Evolutionary conservation across 2,329 filamentous ascomycete genomes (phyloP).

Genomic region (Teratosphaeria zuluensis): DNA sequence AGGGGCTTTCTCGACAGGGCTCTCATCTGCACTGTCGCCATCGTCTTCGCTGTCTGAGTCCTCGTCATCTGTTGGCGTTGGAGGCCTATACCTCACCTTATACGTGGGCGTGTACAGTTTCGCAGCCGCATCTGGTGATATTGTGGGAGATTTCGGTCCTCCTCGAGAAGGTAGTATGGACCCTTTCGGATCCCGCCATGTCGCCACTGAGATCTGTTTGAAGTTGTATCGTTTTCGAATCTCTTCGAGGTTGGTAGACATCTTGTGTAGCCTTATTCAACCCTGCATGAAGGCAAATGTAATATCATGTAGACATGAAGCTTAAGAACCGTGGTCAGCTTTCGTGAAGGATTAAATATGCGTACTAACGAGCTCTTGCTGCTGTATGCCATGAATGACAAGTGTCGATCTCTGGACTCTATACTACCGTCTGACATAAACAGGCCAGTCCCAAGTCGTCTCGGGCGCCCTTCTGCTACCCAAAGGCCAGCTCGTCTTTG

Average conservation of each 20-base stretch:
- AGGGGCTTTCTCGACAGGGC: not conserved
- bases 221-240: conserved; percentile 17
- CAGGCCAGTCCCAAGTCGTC: not conserved
- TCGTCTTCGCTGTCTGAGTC: conserved; percentile 10
- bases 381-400: not conserved
- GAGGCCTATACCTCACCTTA: conserved; percentile 13
- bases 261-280: conserved; percentile 1
- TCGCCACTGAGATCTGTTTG: conserved; percentile 14
- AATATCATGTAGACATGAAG: not conserved
- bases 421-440: not conserved
- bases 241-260: conserved; percentile 9
- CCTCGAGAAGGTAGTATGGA: conserved; percentile 18
- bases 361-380: not conserved
- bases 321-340: not conserved
- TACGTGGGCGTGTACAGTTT: conserved; percentile 15
- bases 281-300: not conserved
- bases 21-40: not conserved
- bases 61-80: conserved; percentile 20
- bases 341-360: not conserved
- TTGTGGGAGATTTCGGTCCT: conserved; percentile 11
- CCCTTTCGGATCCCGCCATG: conserved; percentile 17
- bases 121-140: conserved; percentile 14
- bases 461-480: not conserved
- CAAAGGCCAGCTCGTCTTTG: not conserved
- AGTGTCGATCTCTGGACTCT: not conserved